phyloP scores from a whole-genome alignment of 352 stramenopile species.

The Pythium myriotylum region DNA sequence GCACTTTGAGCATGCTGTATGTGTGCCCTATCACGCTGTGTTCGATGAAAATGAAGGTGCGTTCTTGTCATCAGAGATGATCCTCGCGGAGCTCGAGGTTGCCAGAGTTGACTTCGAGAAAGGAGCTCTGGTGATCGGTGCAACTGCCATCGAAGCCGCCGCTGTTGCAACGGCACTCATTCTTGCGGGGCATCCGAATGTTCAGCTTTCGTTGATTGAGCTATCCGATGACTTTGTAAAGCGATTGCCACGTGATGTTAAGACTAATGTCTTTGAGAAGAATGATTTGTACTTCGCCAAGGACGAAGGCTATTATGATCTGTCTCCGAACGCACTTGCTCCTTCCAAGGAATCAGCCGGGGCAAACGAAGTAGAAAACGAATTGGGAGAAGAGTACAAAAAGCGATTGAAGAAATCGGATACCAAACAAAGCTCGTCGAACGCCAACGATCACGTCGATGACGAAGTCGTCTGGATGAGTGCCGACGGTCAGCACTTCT shows the following conservation, averaged over 20 bases:
- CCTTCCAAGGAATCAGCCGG: neutral
- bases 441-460: slow-evolving; percentile 28
- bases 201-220: slow-evolving; percentile 41
- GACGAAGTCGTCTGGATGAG: slow-evolving; percentile 53
- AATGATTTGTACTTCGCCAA: slow-evolving; percentile 46
- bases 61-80: slow-evolving; percentile 40
- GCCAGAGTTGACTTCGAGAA: slow-evolving; percentile 42
- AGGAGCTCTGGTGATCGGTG: slow-evolving; percentile 48
- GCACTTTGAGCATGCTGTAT: slow-evolving; percentile 53
- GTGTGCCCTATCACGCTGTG: slow-evolving; percentile 53
- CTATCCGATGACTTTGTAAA: slow-evolving; percentile 48
- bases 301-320: slow-evolving; percentile 55
- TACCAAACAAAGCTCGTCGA: slow-evolving; percentile 23
- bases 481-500: slow-evolving; percentile 57
- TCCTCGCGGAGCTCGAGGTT: slow-evolving; percentile 44
- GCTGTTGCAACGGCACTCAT: slow-evolving; percentile 60
- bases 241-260: slow-evolving; percentile 40
- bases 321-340: slow-evolving; percentile 37
- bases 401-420: slow-evolving; percentile 38
- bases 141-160: slow-evolving; percentile 52
- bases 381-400: slow-evolving; percentile 47
- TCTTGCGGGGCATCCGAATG: slow-evolving; percentile 36
- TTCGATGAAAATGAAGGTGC: slow-evolving; percentile 41
- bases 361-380: neutral
- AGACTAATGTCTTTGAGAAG: slow-evolving; percentile 46